Evolutionary conservation across 805 yeast species (phyloP), one percentile per base, ranked within the genome.

Genomic region (Sugiyamaella chiloensis): DNA sequence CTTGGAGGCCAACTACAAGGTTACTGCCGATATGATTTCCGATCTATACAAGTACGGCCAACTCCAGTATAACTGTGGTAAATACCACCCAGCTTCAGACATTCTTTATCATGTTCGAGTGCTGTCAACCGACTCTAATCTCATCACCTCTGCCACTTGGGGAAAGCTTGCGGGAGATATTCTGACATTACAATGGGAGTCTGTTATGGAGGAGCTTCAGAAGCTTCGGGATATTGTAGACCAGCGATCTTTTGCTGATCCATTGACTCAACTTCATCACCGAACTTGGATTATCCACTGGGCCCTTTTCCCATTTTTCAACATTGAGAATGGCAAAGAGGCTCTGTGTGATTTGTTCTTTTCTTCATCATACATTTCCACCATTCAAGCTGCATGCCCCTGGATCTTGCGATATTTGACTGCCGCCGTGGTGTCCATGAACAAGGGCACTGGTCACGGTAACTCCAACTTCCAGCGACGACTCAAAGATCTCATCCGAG

Each of bases 231-330:
- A 80, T 52, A 69, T 76, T 43, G 72, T 80, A 26, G 87, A 82
- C 60, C 71, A 76, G 29, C 71, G 81, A 63, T 69, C 78, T 8
- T 67, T 71, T 54, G 69, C 74, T 14, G 76, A 78, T 47, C 78
- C 85, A 39, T 66, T 78, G 54, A 72, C 70, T 43, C 87, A 80
- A 66, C 71, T 82, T 47, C 80, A 80, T 62, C 71, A 79, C 56
- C 76, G 85, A 60, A 74, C 81, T 27, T 82, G 87, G 85, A 67
- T 81, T 50, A 76, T 81, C 60, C 87, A 82, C 66, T 81, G 85
- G 81, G 70, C 84, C 1, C 67, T 83, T 52, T 82, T 80, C 70
- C 80, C 81, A 53, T 79, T 76, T 58, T 79, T 79, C 72, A 74
- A 75, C 59, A 63, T 65, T 41, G 78, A 71, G 46, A 69, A 71